These are phyloP conservation scores for Cercophora scortea DNA, from an alignment of 495 filamentous ascomycete genomes.

Conservation along the genomic window DNA sequence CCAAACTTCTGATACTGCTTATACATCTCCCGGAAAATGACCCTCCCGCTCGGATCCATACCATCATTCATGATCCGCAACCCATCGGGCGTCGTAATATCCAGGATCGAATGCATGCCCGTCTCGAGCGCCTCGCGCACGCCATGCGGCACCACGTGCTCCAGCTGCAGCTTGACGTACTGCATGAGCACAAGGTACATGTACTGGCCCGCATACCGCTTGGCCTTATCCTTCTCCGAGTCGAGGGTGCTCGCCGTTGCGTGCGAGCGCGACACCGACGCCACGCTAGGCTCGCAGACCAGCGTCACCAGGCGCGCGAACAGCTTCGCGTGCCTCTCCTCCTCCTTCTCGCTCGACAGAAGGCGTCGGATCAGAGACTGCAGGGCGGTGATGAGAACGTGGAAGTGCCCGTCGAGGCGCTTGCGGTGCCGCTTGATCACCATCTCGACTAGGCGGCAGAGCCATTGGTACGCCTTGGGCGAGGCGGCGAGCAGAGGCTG, in stretches of 20 bases:
- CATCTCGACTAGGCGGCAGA: slow-evolving; percentile 56
- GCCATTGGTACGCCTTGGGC: slow-evolving; percentile 41
- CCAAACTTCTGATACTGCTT: slow-evolving; percentile 61
- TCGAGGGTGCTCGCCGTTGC: slow-evolving; percentile 35
- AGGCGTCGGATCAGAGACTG: slow-evolving; percentile 46
- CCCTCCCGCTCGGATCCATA: slow-evolving; percentile 59
- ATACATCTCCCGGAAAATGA: slow-evolving; percentile 65
- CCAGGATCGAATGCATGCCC: slow-evolving; percentile 63
- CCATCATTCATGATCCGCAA: slow-evolving; percentile 60
- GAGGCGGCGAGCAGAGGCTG: background rate
- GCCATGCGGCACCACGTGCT: slow-evolving; percentile 33
- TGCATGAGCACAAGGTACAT: slow-evolving; percentile 64
- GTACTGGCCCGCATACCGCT: slow-evolving; percentile 66
- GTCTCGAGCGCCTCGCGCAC: slow-evolving; percentile 63
- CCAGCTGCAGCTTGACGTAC: slow-evolving; percentile 62
- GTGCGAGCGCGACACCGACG: slow-evolving; percentile 52
- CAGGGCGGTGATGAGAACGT: slow-evolving; percentile 57
- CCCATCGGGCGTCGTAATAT: slow-evolving; percentile 56
- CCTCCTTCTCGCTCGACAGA: background rate
- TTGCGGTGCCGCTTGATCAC: slow-evolving; percentile 42
- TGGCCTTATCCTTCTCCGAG: slow-evolving; percentile 69
- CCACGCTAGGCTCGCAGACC: slow-evolving; percentile 71
- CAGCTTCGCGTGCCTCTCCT: slow-evolving; percentile 47
- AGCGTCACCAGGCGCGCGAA: slow-evolving; percentile 67
- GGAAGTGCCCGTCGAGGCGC: slow-evolving; percentile 49